These are phyloP conservation scores for Candida dubliniensis DNA, from an alignment of 1,139 yeast species.

Conservation along the genomic window DNA sequence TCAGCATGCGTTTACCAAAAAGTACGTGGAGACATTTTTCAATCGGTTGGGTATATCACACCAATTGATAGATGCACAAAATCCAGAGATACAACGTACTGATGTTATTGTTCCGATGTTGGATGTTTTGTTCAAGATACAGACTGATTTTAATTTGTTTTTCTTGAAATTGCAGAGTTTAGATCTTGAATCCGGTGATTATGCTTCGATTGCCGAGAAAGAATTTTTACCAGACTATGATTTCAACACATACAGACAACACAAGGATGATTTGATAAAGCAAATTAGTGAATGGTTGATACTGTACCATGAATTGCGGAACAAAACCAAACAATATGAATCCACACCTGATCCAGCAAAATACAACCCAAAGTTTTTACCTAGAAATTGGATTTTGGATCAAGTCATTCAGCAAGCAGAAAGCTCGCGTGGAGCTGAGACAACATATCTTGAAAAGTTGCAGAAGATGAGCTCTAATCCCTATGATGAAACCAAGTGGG, in stretches of 20 bases:
- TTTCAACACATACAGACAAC: conserved; percentile 22
- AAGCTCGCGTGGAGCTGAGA: conserved; percentile 36
- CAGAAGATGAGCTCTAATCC: conserved; percentile 66
- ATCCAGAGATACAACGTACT: conserved; percentile 40
- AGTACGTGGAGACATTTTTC: conserved; percentile 61
- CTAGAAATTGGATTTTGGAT: conserved; percentile 84
- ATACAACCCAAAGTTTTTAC: conserved; percentile 77
- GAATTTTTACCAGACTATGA: conserved; percentile 21
- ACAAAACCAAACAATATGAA: conserved; percentile 27
- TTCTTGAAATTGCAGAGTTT: conserved; percentile 61
- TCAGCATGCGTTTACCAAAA: conserved; percentile 58
- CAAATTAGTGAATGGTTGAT: conserved; percentile 42
- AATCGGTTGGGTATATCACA: conserved; percentile 64
- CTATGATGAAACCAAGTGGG: conserved; percentile 61
- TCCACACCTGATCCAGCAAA: conserved; percentile 42
- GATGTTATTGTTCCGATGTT: conserved; percentile 61
- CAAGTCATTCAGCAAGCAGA: conserved; percentile 65
- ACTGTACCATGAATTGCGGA: conserved; percentile 34
- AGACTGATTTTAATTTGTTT: conserved; percentile 78
- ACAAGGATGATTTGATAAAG: conserved; percentile 32
- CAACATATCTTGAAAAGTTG: conserved; percentile 49
- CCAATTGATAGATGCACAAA: conserved; percentile 34
- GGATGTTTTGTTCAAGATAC: conserved; percentile 58
- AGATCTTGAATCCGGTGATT: conserved; percentile 18
- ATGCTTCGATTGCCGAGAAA: conserved; percentile 27